A percentile compares a stretch with the other conserved stretches of the same genome.
Conservation (phyloP, 179 eudicot genomes). For the Spinacia oleracea region DNA sequence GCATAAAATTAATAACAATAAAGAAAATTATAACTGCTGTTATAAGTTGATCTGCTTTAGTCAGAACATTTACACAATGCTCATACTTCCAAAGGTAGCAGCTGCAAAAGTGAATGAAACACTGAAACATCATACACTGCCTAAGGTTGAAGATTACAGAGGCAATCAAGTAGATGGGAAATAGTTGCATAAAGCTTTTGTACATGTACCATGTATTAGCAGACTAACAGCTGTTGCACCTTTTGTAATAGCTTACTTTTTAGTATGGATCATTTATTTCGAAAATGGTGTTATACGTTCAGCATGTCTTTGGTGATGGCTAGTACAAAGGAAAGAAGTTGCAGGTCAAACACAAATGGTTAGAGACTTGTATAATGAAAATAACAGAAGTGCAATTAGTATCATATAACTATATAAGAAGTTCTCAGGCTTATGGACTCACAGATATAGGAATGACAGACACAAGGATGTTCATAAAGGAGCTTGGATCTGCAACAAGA, state of each 20-base stretch:
- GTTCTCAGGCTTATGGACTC: background rate
- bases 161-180: too few species aligned
- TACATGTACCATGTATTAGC: background rate
- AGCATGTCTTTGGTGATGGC: background rate
- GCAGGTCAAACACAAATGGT: background rate
- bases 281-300: background rate
- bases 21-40: background rate
- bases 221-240: background rate
- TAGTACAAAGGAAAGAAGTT: background rate
- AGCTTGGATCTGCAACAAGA: background rate
- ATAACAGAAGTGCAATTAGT: background rate
- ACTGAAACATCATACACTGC: too few species aligned
- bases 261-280: background rate
- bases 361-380: background rate
- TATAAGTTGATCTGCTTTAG: background rate
- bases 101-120: background rate
- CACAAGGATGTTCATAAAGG: background rate
- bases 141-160: too few species aligned
- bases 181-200: too few species aligned
- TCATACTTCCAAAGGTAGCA: background rate
- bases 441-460: too few species aligned
- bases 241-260: background rate
- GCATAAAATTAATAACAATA: background rate
- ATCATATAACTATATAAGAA: background rate
- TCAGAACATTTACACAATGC: background rate